phyloP scores from a whole-genome alignment of 2,329 filamentous ascomycete species.

The Microdochium bolleyi region DNA sequence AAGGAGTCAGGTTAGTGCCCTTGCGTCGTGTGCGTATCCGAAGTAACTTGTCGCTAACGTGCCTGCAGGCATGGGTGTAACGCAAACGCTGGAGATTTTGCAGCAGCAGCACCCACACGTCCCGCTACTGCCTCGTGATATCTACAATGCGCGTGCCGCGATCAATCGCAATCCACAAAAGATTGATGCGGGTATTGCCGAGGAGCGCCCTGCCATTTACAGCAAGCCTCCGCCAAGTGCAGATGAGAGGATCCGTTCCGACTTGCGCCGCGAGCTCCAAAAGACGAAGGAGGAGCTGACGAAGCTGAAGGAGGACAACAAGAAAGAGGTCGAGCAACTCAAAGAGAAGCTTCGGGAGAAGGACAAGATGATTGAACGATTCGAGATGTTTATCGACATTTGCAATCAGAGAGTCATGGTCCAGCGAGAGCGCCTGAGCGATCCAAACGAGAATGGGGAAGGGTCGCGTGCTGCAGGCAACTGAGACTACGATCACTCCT shows the following conservation, averaged over 20 bases:
- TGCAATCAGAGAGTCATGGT: conserved; percentile 61
- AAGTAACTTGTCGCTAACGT: conserved; percentile 19
- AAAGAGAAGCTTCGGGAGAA: conserved; percentile 55
- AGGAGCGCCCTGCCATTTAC: conserved; percentile 56
- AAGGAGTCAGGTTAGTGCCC: conserved; percentile 53
- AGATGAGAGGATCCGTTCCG: conserved; percentile 56
- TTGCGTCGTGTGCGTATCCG: conserved; percentile 2
- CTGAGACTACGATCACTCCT: not conserved
- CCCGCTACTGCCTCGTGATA: conserved; percentile 55
- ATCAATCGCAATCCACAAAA: conserved; percentile 59
- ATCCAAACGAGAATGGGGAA: conserved; percentile 16
- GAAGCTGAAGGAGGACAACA: conserved; percentile 45
- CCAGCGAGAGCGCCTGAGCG: conserved; percentile 44
- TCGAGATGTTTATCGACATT: conserved; percentile 64
- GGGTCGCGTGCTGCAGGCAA: not conserved
- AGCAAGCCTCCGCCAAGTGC: conserved; percentile 57
- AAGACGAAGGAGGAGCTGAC: conserved; percentile 49
- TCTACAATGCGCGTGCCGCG: conserved; percentile 60
- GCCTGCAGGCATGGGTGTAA: conserved; percentile 51
- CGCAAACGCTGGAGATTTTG: conserved; percentile 57
- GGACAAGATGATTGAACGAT: conserved; percentile 53
- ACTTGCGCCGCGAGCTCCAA: conserved; percentile 51
- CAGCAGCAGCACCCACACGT: conserved; percentile 57
- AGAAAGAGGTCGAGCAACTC: conserved; percentile 50
- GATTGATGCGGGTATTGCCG: conserved; percentile 49